phyloP scores from a whole-genome alignment of 495 filamentous ascomycete species.

The Astrothelium subdiscretum region DNA sequence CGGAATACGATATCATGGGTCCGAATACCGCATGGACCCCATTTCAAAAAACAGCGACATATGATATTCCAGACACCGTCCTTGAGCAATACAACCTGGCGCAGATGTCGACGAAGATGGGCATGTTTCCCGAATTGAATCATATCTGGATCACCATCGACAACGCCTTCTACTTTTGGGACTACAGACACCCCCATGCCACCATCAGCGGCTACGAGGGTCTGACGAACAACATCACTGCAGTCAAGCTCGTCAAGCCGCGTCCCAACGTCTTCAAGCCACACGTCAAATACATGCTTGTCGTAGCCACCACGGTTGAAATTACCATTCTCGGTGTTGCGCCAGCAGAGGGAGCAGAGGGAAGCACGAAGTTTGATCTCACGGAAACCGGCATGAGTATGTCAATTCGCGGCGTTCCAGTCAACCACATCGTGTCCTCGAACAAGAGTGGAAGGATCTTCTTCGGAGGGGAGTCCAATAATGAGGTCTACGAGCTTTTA shows the following conservation, averaged over 20 bases:
- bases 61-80: constrained; percentile 77
- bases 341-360: constrained; percentile 45
- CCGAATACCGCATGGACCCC: constrained; percentile 64
- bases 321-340: constrained; percentile 74
- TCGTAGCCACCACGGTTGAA: constrained; percentile 74
- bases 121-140: constrained; percentile 80
- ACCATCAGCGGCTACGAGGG: constrained; percentile 90
- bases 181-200: constrained; percentile 79
- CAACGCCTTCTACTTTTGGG: constrained; percentile 92
- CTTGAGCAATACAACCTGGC: constrained; percentile 82
- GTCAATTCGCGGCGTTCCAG: constrained; percentile 55
- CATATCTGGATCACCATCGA: constrained; percentile 96
- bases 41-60: constrained; percentile 69
- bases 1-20: constrained; percentile 71
- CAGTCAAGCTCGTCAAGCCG: constrained; percentile 71
- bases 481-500: constrained; percentile 81
- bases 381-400: constrained; percentile 77
- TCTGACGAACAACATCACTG: constrained; percentile 69
- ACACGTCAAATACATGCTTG: constrained; percentile 71
- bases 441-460: constrained; percentile 75
- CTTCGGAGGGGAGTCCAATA: constrained; percentile 62
- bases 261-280: constrained; percentile 71
- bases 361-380: constrained; percentile 56
- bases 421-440: constrained; percentile 67
- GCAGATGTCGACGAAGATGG: constrained; percentile 76